A percentile compares a stretch with the other conserved stretches of the same genome.
Conservation (phyloP, 1,139 yeast species). For the Hyphopichia khmerensis region DNA sequence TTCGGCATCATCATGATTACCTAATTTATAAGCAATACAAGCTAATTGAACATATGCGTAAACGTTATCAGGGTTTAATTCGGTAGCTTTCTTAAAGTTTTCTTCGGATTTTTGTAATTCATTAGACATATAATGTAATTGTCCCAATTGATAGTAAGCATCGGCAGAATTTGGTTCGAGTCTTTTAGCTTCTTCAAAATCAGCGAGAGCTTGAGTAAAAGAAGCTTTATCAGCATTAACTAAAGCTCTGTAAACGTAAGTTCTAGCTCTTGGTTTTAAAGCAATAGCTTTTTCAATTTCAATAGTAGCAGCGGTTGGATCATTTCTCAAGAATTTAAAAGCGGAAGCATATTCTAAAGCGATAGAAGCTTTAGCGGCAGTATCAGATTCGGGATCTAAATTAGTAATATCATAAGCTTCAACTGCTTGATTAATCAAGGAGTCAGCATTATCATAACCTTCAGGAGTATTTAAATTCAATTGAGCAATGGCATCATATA, state of each 20-base stretch:
- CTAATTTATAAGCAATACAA: conserved; percentile 85
- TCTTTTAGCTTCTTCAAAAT: conserved; percentile 71
- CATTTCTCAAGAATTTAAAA: conserved; percentile 78
- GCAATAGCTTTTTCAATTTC: conserved; percentile 65
- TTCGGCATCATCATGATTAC: conserved; percentile 59
- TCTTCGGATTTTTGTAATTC: conserved; percentile 71
- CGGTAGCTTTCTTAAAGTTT: conserved; percentile 76
- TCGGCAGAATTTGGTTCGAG: conserved; percentile 76
- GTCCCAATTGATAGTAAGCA: conserved; percentile 92
- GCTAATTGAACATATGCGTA: conserved; percentile 91
- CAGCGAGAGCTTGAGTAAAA: conserved; percentile 60
- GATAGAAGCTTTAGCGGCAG: conserved; percentile 54
- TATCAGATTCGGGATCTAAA: conserved; percentile 35
- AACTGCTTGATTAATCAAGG: conserved; percentile 66
- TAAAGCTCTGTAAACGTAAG: conserved; percentile 81
- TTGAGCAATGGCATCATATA: conserved; percentile 67
- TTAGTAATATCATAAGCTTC: conserved; percentile 46
- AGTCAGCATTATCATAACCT: conserved; percentile 74
- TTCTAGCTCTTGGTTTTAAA: conserved; percentile 74
- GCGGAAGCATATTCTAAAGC: conserved; percentile 86
- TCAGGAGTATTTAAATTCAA: conserved; percentile 64
- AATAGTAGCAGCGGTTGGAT: conserved; percentile 58
- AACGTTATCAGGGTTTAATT: conserved; percentile 71
- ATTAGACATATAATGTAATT: conserved; percentile 78
- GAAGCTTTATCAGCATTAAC: conserved; percentile 78